These are phyloP conservation scores for Eimeria maxima DNA, from an alignment of 169 alveolate genomes.

Conservation along the genomic window DNA sequence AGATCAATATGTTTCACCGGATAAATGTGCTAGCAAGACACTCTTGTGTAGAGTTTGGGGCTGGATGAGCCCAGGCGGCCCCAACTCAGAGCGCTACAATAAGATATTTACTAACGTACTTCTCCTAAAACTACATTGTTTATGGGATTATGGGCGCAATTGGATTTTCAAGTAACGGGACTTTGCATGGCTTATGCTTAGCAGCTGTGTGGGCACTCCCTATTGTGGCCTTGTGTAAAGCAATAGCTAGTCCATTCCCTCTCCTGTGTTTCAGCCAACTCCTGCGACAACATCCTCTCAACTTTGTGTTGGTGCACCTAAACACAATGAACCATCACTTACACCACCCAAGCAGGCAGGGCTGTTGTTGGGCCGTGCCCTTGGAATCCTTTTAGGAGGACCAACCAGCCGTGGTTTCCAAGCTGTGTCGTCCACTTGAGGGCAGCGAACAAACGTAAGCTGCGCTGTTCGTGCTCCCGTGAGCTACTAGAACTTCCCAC, in stretches of 20 bases:
- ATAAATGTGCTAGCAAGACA: background rate
- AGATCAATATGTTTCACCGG: background rate
- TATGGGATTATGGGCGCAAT: background rate
- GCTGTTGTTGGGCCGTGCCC: background rate
- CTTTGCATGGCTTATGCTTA: background rate
- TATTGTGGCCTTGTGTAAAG: background rate
- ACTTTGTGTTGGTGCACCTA: background rate
- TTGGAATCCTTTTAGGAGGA: background rate
- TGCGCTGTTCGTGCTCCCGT: background rate
- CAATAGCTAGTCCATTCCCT: background rate
- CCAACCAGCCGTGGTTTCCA: too few relatives aligned
- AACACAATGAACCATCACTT: background rate
- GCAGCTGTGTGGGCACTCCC: background rate
- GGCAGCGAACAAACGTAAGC: background rate
- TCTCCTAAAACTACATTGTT: background rate
- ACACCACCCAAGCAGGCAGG: background rate
- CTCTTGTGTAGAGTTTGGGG: conserved; percentile 25
- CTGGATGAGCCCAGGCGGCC: background rate
- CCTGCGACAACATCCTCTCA: background rate
- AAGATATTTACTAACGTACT: background rate
- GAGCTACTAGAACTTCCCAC: background rate
- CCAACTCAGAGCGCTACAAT: background rate
- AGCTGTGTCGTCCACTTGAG: background rate
- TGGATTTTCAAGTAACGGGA: background rate
- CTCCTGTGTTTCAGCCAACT: background rate